Evolutionary conservation across 75 land plant genomes (phyloP).

Genomic region (Pinus albicaulis): DNA sequence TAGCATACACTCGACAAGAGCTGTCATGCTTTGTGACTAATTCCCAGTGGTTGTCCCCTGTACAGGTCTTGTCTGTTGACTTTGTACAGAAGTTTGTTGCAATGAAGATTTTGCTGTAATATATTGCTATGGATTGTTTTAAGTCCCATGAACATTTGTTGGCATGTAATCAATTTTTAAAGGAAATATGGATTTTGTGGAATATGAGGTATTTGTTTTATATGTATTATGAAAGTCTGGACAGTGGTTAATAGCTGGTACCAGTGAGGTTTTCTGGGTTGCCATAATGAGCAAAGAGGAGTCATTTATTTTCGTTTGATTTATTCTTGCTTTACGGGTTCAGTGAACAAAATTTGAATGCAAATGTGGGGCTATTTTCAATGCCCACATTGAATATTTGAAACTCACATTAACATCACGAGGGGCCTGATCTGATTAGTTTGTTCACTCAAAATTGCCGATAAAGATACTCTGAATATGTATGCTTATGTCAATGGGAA

Average conservation of each 20-base stretch:
- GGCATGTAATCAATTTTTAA: background rate
- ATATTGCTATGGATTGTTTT: background rate
- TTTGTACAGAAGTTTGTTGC: background rate
- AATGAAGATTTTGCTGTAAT: slow-evolving; percentile 6
- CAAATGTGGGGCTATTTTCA: too few relatives aligned
- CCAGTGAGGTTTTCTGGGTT: background rate
- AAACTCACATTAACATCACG: background rate
- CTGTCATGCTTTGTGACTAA: background rate
- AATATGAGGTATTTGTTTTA: background rate
- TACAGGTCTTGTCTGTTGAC: background rate
- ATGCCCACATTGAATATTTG: background rate
- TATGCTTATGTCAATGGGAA: too few relatives aligned
- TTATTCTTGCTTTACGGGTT: background rate
- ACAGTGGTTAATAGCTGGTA: background rate
- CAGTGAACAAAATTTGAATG: background rate
- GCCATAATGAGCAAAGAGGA: background rate
- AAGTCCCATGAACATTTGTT: background rate
- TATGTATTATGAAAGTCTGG: background rate
- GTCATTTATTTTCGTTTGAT: background rate
- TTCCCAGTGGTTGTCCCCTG: background rate
- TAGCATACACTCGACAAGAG: background rate
- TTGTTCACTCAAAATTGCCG: background rate
- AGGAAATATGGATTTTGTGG: background rate
- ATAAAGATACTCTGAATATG: too few relatives aligned
- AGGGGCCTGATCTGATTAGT: background rate